Evolutionary conservation across 371 early-diverging fungal species (phyloP), one percentile per base, ranked within the genome.

Genomic region (Rhizomucor miehei): DNA sequence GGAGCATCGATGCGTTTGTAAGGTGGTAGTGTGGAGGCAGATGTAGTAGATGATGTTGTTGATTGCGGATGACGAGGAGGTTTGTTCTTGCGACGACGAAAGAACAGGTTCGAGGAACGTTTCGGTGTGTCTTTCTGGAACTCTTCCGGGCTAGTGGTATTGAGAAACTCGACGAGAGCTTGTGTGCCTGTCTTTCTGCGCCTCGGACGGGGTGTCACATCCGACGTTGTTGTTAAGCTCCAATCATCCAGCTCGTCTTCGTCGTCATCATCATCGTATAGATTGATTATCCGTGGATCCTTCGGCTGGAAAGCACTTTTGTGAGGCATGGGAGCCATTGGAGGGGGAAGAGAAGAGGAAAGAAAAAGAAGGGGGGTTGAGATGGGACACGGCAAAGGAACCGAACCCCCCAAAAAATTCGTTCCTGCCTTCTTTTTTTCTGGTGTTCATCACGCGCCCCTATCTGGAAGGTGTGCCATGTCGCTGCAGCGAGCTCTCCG

Each of bases 101-200:
- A 64, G 44, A 72, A 72, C 23, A 66, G 40, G 17, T 57, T 67
- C 4, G 66, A 63, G 41, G 59, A 57, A 25, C 69, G 66, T 54
- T 59, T 59, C 19, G 57, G 54, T 24, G 59, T 57, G 20, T 23
- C 44, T 21, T 63, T 57, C 44, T 68, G 77, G 40, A 76, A 71
- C 44, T 76, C 77, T 58, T 76, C 77, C 37, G 77, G 77, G 35
- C 77, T 69, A 16, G 71, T 75, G 2, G 65, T 75, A 44, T 72
- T 73, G 20, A 76, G 57, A 47, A 76, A 76, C 19, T 76, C 77
- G 5, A 72, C 73, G 10, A 76, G 38, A 17, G 69, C 73, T 57
- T 72, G 71, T 3, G 73, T 76, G 1, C 65, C 68, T 9, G 73
- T 75, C 52, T 67, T 64, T 57, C 57, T 57, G 20, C 63, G 59